A percentile compares a stretch with the other conserved stretches of the same genome.
phyloP scores from a whole-genome alignment of 192 early-diverging fungal species.

The Umbelopsis sp. region DNA sequence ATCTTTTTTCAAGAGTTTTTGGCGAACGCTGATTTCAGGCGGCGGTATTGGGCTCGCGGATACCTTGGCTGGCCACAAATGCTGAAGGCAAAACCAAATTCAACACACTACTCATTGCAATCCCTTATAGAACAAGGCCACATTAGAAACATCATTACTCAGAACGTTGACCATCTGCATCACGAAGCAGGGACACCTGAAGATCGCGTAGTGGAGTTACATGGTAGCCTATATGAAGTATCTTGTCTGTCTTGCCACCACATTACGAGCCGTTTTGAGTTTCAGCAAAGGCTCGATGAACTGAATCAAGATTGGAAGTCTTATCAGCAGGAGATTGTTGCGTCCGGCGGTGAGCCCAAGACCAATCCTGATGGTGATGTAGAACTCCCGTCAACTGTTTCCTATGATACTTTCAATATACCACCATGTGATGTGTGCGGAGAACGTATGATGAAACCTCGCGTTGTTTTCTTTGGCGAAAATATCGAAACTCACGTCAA shows the following conservation, averaged over 20 bases:
- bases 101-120: conserved; percentile 65
- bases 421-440: conserved; percentile 70
- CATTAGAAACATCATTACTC: conserved; percentile 73
- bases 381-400: conserved; percentile 55
- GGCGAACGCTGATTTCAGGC: conserved; percentile 56
- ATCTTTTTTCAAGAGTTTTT: conserved; percentile 80
- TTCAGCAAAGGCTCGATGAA: conserved; percentile 63
- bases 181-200: conserved; percentile 52
- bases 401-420: conserved; percentile 70
- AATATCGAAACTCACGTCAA: conserved; percentile 66
- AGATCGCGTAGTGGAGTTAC: conserved; percentile 74
- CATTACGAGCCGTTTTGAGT: conserved; percentile 51
- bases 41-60: conserved; percentile 91
- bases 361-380: conserved; percentile 87
- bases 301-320: conserved; percentile 71
- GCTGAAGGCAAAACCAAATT: conserved; percentile 69
- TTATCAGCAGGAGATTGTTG: conserved; percentile 34
- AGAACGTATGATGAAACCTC: conserved; percentile 68
- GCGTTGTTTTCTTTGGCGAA: conserved; percentile 90
- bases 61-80: conserved; percentile 82
- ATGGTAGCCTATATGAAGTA: conserved; percentile 78
- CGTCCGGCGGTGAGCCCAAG: conserved; percentile 34
- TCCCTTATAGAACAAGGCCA: conserved; percentile 47
- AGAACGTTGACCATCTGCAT: conserved; percentile 92
- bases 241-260: conserved; percentile 71